These are phyloP conservation scores for Neurospora africana DNA, from an alignment of 495 filamentous ascomycete species.

Conservation along the genomic window DNA sequence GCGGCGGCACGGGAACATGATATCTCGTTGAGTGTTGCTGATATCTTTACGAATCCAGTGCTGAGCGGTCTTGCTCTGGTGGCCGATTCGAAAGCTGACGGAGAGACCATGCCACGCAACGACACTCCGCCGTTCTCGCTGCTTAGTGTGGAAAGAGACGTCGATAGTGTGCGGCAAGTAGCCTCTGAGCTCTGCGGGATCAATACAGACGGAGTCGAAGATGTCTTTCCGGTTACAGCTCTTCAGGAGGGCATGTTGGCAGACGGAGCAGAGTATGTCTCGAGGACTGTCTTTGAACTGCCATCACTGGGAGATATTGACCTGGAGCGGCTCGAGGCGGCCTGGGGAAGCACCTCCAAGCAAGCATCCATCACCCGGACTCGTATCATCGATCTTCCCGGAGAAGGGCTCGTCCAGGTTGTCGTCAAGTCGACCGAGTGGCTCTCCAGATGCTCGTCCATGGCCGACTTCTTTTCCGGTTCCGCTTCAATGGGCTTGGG, in stretches of 20 bases:
- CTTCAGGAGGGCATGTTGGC: constrained; percentile 34
- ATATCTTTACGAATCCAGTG: constrained; percentile 30
- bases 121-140: constrained; percentile 16
- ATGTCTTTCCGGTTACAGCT: constrained; percentile 51
- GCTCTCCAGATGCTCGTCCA: background rate
- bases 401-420: constrained; percentile 11
- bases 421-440: background rate
- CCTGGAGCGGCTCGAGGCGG: constrained; percentile 29
- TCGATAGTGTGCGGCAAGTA: background rate
- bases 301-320: constrained; percentile 22
- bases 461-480: background rate
- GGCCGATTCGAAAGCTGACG: background rate
- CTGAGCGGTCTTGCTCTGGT: constrained; percentile 17
- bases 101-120: background rate
- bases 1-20: constrained; percentile 40
- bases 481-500: background rate
- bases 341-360: constrained; percentile 36
- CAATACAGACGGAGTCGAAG: constrained; percentile 31
- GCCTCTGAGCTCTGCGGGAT: constrained; percentile 31
- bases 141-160: constrained; percentile 25
- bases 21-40: constrained; percentile 42
- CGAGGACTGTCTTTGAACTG: constrained; percentile 33
- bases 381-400: constrained; percentile 38
- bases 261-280: constrained; percentile 26
- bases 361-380: constrained; percentile 48